Evolutionary conservation across 1,284 basidiomycete species (phyloP).

Genomic region (Cryptococcus sp.): DNA sequence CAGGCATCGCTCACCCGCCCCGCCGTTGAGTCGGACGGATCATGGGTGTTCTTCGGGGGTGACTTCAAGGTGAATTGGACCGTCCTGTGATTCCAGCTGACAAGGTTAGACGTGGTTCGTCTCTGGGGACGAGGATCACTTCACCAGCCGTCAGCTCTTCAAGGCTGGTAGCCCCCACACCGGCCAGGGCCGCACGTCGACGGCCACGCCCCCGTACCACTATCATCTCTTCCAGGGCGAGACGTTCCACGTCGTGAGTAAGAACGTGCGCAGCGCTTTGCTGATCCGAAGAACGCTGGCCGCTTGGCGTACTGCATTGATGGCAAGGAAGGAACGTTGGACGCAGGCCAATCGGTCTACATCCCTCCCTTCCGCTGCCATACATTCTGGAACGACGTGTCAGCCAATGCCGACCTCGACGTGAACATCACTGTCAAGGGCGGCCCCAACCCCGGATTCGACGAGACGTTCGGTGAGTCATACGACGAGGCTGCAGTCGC

Average conservation of each 20-base stretch:
- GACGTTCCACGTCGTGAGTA: conserved; percentile 40
- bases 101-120: conserved; percentile 2
- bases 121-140: conserved; percentile 11
- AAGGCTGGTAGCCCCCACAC: conserved; percentile 36
- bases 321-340: conserved; percentile 38
- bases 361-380: conserved; percentile 42
- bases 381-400: conserved; percentile 46
- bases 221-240: conserved; percentile 42
- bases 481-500: background rate
- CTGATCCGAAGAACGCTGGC: conserved; percentile 22
- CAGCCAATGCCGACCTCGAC: conserved; percentile 35
- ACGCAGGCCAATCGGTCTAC: conserved; percentile 36
- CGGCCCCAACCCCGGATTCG: conserved; percentile 42
- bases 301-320: conserved; percentile 44
- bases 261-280: background rate
- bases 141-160: conserved; percentile 40
- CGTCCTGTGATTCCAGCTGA: background rate
- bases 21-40: conserved; percentile 7
- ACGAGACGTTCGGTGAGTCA: conserved; percentile 35
- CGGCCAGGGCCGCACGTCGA: conserved; percentile 30
- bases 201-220: conserved; percentile 47
- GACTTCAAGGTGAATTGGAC: conserved; percentile 21
- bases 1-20: too few species aligned
- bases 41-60: conserved; percentile 25
- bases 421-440: conserved; percentile 42